phyloP scores from a whole-genome alignment of 2,329 filamentous ascomycete genomes.

The Pseudocercospora vitis region DNA sequence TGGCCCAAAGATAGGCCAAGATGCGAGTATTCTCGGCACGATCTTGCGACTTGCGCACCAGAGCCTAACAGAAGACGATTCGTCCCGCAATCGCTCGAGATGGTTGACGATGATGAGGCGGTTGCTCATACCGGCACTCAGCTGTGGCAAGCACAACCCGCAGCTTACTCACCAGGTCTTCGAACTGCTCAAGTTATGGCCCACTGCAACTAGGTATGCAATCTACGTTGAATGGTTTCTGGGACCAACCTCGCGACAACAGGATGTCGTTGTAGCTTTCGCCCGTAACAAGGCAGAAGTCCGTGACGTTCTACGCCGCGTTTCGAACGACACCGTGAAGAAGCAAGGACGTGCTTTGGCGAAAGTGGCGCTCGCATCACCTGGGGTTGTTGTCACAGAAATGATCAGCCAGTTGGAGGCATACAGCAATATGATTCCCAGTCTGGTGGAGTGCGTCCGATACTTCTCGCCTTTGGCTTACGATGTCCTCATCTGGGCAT shows the following conservation, averaged over 20 bases:
- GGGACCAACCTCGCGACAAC: slow-evolving; percentile 68
- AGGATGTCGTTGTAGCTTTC: slow-evolving; percentile 77
- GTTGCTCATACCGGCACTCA: slow-evolving; percentile 83
- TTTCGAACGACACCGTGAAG: slow-evolving; percentile 82
- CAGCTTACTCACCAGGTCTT: slow-evolving; percentile 84
- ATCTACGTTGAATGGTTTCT: slow-evolving; percentile 94
- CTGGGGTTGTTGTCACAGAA: slow-evolving; percentile 85
- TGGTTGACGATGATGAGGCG: slow-evolving; percentile 85
- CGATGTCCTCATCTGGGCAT: slow-evolving; percentile 88
- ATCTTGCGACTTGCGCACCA: slow-evolving; percentile 80
- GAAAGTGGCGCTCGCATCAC: slow-evolving; percentile 88
- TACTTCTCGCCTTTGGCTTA: slow-evolving; percentile 93
- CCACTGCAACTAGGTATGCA: slow-evolving; percentile 73
- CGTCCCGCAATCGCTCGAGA: slow-evolving; percentile 67
- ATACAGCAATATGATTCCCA: slow-evolving; percentile 92
- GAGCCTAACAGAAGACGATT: slow-evolving; percentile 69
- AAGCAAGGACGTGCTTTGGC: slow-evolving; percentile 85
- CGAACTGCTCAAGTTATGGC: slow-evolving; percentile 75
- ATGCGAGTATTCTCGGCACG: slow-evolving; percentile 74
- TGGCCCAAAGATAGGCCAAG: slow-evolving; percentile 85
- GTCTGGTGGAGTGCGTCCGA: slow-evolving; percentile 88
- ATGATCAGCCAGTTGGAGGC: slow-evolving; percentile 88
- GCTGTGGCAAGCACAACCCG: slow-evolving; percentile 80
- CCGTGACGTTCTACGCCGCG: slow-evolving; percentile 79
- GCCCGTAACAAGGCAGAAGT: slow-evolving; percentile 75